Base-by-base conservation (phyloP, 2,329 filamentous ascomycete species). In the Phaeomoniella chlamydospora region DNA sequence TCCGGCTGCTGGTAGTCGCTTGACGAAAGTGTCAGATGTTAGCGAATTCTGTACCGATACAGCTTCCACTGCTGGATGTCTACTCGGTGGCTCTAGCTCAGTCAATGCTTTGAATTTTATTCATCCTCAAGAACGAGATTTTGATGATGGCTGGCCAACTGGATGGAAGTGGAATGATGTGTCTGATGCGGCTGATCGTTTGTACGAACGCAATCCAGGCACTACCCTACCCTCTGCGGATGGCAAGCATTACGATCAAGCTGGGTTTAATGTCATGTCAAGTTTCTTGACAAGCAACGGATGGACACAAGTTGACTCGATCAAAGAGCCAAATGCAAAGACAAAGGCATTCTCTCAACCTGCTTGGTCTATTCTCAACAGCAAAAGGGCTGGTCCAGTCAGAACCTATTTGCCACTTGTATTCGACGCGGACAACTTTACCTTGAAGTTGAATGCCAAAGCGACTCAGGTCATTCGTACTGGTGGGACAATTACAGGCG, bases 91-190 rank as follows among this genome's bases (percentile, higher is more conserved):
- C 9, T 34, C 32, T 4, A 34, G 32, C 13, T 17, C 32, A 9
- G 17, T 34, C 32, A 34, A 34, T 18, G 32, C 32, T 12, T n/a
- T 34, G 14, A 34, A 34, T 18, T 34, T 34, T 13, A 34, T 34
- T 17, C 32, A 34, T 18, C 32, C 32, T 9, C 32, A 15, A 13
- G 32, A 34, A 13, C 32, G 17, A n/a, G 80, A 85, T 50, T 85
- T 79, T 62, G 75, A 85, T 50, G 66, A 70, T 51, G 79, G 80
- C 52, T 86, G 81, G 59, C 80, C 80, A 1, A 43, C 58, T 2
- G 80, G 79, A 18, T 86, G 80, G 80, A 75, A 79, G 54, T 65
- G 72, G 13, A 51, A 58, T 4, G 77, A 84, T 45, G 68, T 84
- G 50, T 58, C 59, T 40, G 51, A 59, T 15, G 71, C 79, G 1